Base-by-base conservation (phyloP, 2,329 filamentous ascomycete genomes). In the Pestalotiopsis sp. region DNA sequence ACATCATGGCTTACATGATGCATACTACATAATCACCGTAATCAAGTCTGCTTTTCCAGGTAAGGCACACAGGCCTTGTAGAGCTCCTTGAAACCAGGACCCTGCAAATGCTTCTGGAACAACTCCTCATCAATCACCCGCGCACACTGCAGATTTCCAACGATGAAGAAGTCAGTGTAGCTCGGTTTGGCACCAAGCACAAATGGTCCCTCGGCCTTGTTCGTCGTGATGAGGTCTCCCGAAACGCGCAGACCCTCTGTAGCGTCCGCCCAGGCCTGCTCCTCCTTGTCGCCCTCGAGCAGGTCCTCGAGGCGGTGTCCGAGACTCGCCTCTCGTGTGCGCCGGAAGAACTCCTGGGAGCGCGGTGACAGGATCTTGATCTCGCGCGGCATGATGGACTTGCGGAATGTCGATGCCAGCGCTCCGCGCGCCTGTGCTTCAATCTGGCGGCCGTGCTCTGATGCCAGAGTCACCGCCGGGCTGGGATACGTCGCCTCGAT, bases 401-500 rank as follows among this genome's bases (percentile, higher is more conserved):
- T 70, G 39, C 73, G 65, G 68, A 81, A 77, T 12, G 71, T 70
- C 1, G 61, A 67, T 25, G 76, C 78, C 17, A 79, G 64, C 11
- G 25, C 68, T 12, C 38, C n/a, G 58, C 65, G 65, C 25, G 58
- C 31, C 59, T 63, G 20, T 14, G 65, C 31, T 12, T 41, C 27
- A 49, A 69, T 69, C 65, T 57, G 45, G n/a, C 27, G 38, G 25
- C 68, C 68, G 11, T 64, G 59, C 12, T 69, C 68, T n/a, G 68
- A 69, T 5, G 68, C 58, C 23, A 69, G 65, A 38, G 73, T 75
- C 1, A 83, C 68, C 4, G 79, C 72, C 1, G 75, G 79, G 7
- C 76, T 68, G 11, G 80, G 80, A 69, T 84, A 83, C 5, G 75
- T 80, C 5, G 77, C 73, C 66, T 82, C 80, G 59, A 83, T 75